Percentiles rank a stretch among this genome's conserved stretches.
These are phyloP conservation scores for Cucurbita argyrosperma DNA, from an alignment of 306 rosid genomes.

Conservation along the genomic window DNA sequence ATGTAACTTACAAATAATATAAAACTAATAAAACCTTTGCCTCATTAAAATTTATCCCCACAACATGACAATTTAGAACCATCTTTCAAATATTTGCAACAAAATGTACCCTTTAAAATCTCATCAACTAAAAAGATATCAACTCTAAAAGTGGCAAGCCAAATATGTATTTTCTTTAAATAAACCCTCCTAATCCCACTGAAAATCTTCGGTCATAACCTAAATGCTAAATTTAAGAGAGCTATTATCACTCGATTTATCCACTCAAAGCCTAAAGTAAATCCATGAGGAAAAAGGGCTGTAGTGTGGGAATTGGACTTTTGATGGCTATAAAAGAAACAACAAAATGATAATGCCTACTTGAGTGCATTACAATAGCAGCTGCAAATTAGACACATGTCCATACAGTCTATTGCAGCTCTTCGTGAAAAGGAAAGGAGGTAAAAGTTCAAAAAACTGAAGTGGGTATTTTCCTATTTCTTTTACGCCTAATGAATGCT, in stretches of 20 bases:
- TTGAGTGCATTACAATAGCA: not conserved
- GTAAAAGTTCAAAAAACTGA: not conserved
- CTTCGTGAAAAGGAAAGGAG: not conserved
- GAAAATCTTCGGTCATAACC: not conserved
- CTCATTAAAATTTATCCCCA: not conserved
- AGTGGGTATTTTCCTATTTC: not conserved
- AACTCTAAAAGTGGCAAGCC: not conserved
- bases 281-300: not conserved
- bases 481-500: not conserved
- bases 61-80: not conserved
- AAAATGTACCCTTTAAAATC: too few relatives aligned
- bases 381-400: not conserved
- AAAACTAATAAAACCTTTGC: too few relatives aligned
- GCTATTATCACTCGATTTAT: not conserved
- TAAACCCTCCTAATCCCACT: too few relatives aligned
- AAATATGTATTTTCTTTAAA: not conserved
- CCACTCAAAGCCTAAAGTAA: not conserved
- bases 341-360: not conserved
- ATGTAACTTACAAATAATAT: too few relatives aligned
- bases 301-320: not conserved
- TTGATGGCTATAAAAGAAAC: not conserved
- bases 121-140: not conserved
- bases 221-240: not conserved
- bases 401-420: not conserved
- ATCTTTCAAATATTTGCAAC: too few relatives aligned